These are phyloP conservation scores for Carex kokanica DNA, from an alignment of 176 grass and related monocot species.

Conservation along the genomic window DNA sequence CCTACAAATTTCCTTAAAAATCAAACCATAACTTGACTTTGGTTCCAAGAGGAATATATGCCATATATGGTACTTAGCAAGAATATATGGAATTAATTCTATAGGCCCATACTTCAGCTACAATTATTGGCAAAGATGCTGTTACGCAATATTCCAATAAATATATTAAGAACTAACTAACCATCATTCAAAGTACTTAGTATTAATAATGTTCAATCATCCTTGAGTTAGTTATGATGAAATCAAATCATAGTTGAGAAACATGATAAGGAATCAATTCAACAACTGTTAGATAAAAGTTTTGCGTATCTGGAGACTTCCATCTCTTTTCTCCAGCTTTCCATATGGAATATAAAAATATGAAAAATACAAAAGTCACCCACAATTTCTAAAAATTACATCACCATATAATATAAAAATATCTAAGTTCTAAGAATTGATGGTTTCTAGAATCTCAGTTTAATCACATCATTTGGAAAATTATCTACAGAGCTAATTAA, in stretches of 20 bases:
- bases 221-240: slow-evolving; percentile 8
- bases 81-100: neutral
- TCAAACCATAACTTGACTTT: neutral
- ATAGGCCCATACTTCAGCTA: neutral
- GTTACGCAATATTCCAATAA: neutral
- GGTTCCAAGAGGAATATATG: neutral
- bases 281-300: slow-evolving; percentile 26
- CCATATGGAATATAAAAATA: slow-evolving; percentile 14
- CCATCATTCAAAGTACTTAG: neutral
- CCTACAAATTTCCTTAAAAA: neutral
- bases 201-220: neutral
- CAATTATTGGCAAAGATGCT: neutral
- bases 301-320: slow-evolving; percentile 23
- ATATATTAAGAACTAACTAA: neutral
- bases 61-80: neutral
- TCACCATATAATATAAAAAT: neutral
- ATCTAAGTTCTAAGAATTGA: neutral
- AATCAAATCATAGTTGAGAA: slow-evolving; percentile 23
- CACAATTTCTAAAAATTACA: neutral
- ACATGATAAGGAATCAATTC: slow-evolving; percentile 33
- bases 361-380: neutral
- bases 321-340: slow-evolving; percentile 4
- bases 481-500: neutral
- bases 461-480: neutral
- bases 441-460: neutral